A percentile compares a stretch with the other conserved stretches of the same genome.
phyloP scores from a whole-genome alignment of 106 monocot species.

The Amphibolis antarctica region DNA sequence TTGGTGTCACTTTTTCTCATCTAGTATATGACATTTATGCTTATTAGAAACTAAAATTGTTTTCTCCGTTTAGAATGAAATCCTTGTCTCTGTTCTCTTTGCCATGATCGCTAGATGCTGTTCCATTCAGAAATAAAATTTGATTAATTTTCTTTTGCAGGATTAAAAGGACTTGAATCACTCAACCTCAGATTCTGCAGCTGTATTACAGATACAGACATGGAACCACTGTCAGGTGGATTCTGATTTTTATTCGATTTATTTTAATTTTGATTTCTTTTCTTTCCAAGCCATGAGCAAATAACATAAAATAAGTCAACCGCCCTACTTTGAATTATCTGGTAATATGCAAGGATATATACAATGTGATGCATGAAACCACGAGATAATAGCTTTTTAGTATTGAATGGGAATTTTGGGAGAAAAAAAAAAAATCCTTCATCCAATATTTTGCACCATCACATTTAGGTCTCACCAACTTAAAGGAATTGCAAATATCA shows the following conservation, averaged over 20 bases:
- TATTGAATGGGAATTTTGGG: too few relatives aligned
- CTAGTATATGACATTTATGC: background rate
- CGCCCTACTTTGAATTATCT: too few relatives aligned
- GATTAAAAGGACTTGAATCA: slow-evolving; percentile 57
- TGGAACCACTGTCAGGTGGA: slow-evolving; percentile 72
- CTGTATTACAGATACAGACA: slow-evolving; percentile 75
- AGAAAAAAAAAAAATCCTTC: too few relatives aligned
- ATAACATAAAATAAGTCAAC: too few relatives aligned
- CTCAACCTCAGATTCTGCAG: slow-evolving; percentile 91
- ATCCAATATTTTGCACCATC: too few relatives aligned
- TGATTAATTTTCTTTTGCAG: slow-evolving; percentile 24
- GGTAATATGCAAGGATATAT: too few relatives aligned
- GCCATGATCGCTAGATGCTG: background rate
- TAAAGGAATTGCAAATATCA: slow-evolving; percentile 79
- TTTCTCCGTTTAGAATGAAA: background rate
- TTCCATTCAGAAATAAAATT: background rate
- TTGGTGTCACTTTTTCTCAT: too few relatives aligned
- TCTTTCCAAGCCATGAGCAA: too few relatives aligned
- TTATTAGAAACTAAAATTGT: background rate
- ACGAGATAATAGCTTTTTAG: too few relatives aligned
- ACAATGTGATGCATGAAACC: too few relatives aligned
- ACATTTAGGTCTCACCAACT: slow-evolving; percentile 64
- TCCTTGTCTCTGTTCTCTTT: background rate
- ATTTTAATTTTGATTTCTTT: too few relatives aligned
- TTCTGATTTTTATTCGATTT: too few relatives aligned